phyloP scores from a whole-genome alignment of 2,329 filamentous ascomycete species.

The Fonsecaea pugnacius region DNA sequence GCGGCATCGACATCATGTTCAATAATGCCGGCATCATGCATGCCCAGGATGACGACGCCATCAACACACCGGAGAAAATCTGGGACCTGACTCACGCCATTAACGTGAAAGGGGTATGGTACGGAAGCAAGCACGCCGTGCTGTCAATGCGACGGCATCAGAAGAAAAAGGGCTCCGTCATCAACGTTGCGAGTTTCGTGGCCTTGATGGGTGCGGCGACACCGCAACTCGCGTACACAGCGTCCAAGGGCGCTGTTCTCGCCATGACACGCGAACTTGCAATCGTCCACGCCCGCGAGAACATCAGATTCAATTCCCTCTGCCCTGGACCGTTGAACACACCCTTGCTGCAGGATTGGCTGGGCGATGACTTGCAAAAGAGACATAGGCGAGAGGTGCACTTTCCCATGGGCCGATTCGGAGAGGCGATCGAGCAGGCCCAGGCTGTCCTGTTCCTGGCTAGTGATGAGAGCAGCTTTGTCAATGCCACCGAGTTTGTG shows the following conservation, averaged over 20 bases:
- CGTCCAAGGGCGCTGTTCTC: constrained; percentile 88
- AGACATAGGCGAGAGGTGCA: constrained; percentile 82
- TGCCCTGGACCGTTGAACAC: constrained; percentile 94
- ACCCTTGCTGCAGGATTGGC: constrained; percentile 87
- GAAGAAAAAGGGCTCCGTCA: constrained; percentile 70
- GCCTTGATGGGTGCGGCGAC: constrained; percentile 38
- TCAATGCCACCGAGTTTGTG: constrained; percentile 89
- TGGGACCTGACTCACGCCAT: constrained; percentile 94
- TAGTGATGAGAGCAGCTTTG: constrained; percentile 85
- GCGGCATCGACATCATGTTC: constrained; percentile 89
- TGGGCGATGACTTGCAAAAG: constrained; percentile 84
- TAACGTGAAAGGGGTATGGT: constrained; percentile 99
- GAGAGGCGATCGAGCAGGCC: constrained; percentile 91
- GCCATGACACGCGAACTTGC: constrained; percentile 88
- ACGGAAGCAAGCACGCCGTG: constrained; percentile 88
- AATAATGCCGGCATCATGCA: constrained; percentile 99
- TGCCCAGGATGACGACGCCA: constrained; percentile 75
- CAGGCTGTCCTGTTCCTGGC: constrained; percentile 86
- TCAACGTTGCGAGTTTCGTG: constrained; percentile 39
- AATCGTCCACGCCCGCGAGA: constrained; percentile 85
- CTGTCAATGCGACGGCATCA: constrained; percentile 76
- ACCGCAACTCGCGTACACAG: constrained; percentile 72
- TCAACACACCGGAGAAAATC: constrained; percentile 84
- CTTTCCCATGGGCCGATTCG: constrained; percentile 85
- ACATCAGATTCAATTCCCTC: constrained; percentile 85